Evolutionary conservation across 495 filamentous ascomycete genomes (phyloP), one percentile per base, ranked within the genome.

Genomic region (Choiromyces venosus): DNA sequence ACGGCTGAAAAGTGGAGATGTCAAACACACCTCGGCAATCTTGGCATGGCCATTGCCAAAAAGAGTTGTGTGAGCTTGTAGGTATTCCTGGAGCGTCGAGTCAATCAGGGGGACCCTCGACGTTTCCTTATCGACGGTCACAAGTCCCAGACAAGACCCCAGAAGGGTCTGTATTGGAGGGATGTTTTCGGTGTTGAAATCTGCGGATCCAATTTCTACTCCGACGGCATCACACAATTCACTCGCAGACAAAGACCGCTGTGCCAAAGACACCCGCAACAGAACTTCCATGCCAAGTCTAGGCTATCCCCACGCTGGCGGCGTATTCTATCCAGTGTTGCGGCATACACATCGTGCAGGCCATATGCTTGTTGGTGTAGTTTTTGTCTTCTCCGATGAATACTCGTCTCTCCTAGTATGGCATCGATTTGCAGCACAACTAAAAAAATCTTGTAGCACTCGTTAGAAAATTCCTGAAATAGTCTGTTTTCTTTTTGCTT

Each of bases 201-300:
- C 69, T 19, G 40, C 18, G 21, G 21, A 44, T n/a, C n/a, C 69
- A 38, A 38, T n/a, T 37, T 72, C 65, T 12, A 75, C 56, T 19
- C 39, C 37, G 52, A 75, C 64, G n/a, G 73, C 73, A 6, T 71
- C 37, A 36, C 29, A 36, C 16, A 75, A 33, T 29, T 67, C 73
- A 37, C 67, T 36, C 5, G 68, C 35, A 2, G 73, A 44, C 40
- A 74, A 38, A 33, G 73, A 14, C 9, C 69, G 37, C 42, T 29
- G 36, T 1, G 68, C 35, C 37, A 67, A 61, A 44, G 66, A 65
- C 18, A 75, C 37, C 73, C 65, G 72, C 21, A n/a, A 18, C n/a
- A 72, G 44, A 14, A 72, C 70, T 37, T 0, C 29, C 9, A 75
- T 52, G 46, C 25, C 69, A 39, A 75, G 37, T n/a, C 68, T 46